These are phyloP conservation scores for Cardamine occulta DNA, from an alignment of 345 rosid genomes.

Conservation along the genomic window DNA sequence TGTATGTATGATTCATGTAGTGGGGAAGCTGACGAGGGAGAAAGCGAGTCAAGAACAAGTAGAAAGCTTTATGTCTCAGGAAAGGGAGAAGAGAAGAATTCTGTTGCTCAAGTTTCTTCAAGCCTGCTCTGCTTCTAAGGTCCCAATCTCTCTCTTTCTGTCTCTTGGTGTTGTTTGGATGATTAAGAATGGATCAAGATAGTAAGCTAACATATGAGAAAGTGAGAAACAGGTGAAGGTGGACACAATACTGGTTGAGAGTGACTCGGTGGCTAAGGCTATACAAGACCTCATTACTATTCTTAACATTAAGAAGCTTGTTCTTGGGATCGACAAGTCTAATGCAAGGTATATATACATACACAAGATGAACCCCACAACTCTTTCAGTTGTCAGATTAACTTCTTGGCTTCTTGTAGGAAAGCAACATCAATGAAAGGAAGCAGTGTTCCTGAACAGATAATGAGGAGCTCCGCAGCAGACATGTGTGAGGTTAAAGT, in stretches of 20 bases:
- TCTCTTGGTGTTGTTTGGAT: constrained; percentile 16
- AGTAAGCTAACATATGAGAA: constrained; percentile 13
- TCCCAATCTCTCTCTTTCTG: constrained; percentile 33
- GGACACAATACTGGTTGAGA: constrained; percentile 77
- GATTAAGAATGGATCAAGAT: constrained; percentile 14
- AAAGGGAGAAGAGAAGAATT: constrained; percentile 62
- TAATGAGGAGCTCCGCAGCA: constrained; percentile 53
- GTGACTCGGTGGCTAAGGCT: constrained; percentile 72
- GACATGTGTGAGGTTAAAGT: constrained; percentile 60
- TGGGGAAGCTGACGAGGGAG: constrained; percentile 68
- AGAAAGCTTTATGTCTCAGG: constrained; percentile 61
- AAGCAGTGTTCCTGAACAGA: constrained; percentile 54
- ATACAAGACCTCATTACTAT: constrained; percentile 68
- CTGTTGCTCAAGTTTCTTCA: constrained; percentile 58
- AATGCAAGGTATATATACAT: constrained; percentile 52
- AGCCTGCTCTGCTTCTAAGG: constrained; percentile 60
- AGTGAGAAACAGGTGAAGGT: constrained; percentile 57
- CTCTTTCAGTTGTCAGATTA: constrained; percentile 17
- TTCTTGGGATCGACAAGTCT: constrained; percentile 72
- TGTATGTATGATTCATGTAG: constrained; percentile 41
- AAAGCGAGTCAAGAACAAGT: constrained; percentile 66
- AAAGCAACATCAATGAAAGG: constrained; percentile 57
- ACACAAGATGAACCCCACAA: background rate
- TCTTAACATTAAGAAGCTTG: constrained; percentile 74
- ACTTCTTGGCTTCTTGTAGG: constrained; percentile 45